Evolutionary conservation across 306 rosid genomes (phyloP).

Genomic region (Vigna reflexopilosa): DNA sequence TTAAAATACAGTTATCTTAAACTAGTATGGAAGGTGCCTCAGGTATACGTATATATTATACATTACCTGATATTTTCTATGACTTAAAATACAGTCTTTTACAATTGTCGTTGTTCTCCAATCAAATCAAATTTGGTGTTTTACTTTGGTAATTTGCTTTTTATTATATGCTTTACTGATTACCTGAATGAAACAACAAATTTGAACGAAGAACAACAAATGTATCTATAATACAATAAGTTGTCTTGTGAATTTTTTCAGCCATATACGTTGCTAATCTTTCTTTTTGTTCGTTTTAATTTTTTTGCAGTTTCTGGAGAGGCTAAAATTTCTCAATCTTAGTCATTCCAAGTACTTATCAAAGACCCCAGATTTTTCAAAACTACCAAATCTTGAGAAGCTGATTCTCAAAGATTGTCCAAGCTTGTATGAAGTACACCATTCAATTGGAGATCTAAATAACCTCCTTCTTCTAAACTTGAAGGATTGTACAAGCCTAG

Average conservation of each 20-base stretch:
- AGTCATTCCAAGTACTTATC: conserved; percentile 22
- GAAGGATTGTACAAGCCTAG: conserved; percentile 25
- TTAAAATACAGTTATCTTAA: background rate
- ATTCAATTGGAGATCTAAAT: conserved; percentile 37
- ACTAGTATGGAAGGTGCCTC: conserved; percentile 6
- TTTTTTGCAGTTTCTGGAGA: conserved; percentile 8
- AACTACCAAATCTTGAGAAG: conserved; percentile 48
- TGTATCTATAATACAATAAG: too few species aligned
- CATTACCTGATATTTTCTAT: background rate
- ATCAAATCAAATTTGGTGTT: too few species aligned
- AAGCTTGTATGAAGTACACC: conserved; percentile 38
- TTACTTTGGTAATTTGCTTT: too few species aligned
- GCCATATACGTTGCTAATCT: background rate
- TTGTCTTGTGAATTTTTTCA: too few species aligned
- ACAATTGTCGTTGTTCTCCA: too few species aligned
- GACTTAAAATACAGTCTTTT: background rate
- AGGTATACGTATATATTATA: background rate
- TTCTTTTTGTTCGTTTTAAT: background rate
- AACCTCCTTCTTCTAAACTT: background rate
- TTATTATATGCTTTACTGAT: too few species aligned
- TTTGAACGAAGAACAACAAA: too few species aligned
- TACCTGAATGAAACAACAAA: too few species aligned
- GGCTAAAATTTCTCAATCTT: background rate
- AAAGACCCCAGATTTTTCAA: conserved; percentile 44
- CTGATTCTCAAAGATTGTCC: conserved; percentile 38